These are phyloP conservation scores for Protea cynaroides DNA, from an alignment of 164 flowering plant genomes.

Conservation along the genomic window DNA sequence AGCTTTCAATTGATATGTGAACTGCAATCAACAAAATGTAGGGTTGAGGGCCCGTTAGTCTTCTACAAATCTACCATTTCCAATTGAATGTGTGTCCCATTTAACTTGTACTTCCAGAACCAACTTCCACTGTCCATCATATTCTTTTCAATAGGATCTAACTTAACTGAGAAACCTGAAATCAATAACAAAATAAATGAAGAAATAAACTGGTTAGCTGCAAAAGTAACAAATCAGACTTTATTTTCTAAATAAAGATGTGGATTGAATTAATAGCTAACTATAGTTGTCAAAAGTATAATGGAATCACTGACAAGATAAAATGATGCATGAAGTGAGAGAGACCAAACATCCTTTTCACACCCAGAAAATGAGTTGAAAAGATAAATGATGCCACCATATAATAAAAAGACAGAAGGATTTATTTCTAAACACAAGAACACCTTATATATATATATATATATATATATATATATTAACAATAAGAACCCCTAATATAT, in stretches of 20 bases:
- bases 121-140: slow-evolving; percentile 78
- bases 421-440: too few relatives aligned
- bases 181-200: slow-evolving; percentile 4
- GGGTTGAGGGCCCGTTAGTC: slow-evolving; percentile 6
- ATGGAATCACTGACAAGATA: too few relatives aligned
- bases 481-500: too few relatives aligned
- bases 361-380: background rate
- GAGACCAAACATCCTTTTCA: background rate
- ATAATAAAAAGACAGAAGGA: background rate
- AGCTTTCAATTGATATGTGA: slow-evolving; percentile 28
- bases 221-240: background rate
- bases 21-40: slow-evolving; percentile 45
- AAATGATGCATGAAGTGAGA: background rate
- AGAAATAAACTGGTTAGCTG: background rate
- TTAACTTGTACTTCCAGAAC: slow-evolving; percentile 75
- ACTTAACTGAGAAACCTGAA: slow-evolving; percentile 52
- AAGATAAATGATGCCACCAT: background rate
- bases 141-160: slow-evolving; percentile 41
- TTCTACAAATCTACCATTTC: slow-evolving; percentile 55
- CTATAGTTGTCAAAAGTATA: background rate
- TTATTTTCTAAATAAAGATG: too few relatives aligned
- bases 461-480: too few relatives aligned
- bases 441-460: too few relatives aligned
- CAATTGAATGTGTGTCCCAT: slow-evolving; percentile 50
- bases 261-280: too few relatives aligned